Evolutionary conservation across 73 alveolate species (phyloP).

Genomic region (Effrenium voratum): DNA sequence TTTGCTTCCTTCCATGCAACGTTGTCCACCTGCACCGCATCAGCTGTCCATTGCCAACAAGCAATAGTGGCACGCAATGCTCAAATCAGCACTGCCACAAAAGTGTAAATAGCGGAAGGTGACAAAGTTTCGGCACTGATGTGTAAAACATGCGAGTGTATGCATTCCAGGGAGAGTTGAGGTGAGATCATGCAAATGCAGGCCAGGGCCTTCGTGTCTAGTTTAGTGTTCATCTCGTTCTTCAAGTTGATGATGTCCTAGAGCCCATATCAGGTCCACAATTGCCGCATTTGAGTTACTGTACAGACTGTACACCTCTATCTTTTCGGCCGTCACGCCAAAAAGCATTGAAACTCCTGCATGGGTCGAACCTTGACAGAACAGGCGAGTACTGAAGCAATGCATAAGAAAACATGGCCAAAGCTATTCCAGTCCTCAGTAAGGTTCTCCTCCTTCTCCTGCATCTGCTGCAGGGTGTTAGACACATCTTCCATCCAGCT

Average conservation of each 20-base stretch:
- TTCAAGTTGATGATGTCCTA: slow-evolving; percentile 89
- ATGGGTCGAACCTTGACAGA: too few relatives aligned
- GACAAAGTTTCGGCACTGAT: neutral
- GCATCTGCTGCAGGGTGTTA: slow-evolving; percentile 91
- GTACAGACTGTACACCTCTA: neutral
- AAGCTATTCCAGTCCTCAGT: slow-evolving; percentile 60
- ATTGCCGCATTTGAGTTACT: neutral
- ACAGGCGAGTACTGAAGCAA: too few relatives aligned
- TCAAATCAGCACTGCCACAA: neutral
- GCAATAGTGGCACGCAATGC: neutral
- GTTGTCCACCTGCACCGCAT: slow-evolving; percentile 44
- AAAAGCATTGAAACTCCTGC: too few relatives aligned
- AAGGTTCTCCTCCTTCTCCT: slow-evolving; percentile 88
- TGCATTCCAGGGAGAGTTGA: neutral
- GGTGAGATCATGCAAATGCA: neutral
- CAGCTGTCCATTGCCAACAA: too few relatives aligned
- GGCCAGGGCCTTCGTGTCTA: slow-evolving; percentile 64
- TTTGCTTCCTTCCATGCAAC: slow-evolving; percentile 93
- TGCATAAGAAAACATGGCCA: too few relatives aligned
- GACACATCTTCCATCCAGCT: slow-evolving; percentile 90
- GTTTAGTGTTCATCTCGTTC: slow-evolving; percentile 93
- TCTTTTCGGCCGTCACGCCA: too few relatives aligned
- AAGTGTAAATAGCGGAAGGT: neutral
- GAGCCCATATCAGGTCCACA: neutral
- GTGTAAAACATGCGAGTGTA: neutral